Evolutionary conservation across 805 yeast species (phyloP).

Genomic region (Kazachstania taianensis): DNA sequence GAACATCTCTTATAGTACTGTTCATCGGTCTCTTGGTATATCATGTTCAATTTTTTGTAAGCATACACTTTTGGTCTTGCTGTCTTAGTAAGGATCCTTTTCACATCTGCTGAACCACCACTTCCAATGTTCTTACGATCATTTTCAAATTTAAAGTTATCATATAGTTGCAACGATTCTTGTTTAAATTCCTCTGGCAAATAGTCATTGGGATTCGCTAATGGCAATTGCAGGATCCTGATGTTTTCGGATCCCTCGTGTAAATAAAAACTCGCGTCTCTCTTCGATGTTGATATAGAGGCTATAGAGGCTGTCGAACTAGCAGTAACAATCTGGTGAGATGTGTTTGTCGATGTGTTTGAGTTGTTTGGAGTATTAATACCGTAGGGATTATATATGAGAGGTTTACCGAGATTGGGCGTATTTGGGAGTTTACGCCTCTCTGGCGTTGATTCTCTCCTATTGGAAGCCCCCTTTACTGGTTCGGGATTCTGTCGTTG

Average conservation of each 20-base stretch:
- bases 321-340: neutral
- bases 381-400: conserved; percentile 62
- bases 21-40: conserved; percentile 51
- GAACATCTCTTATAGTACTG: conserved; percentile 56
- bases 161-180: conserved; percentile 38
- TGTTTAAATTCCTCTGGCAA: conserved; percentile 48
- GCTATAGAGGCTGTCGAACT: conserved; percentile 3
- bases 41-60: conserved; percentile 51
- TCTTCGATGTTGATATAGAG: too few relatives aligned
- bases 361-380: conserved; percentile 8
- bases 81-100: conserved; percentile 31
- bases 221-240: conserved; percentile 48
- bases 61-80: conserved; percentile 36
- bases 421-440: too few relatives aligned
- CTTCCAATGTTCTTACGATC: conserved; percentile 47
- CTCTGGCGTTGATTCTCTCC: too few relatives aligned
- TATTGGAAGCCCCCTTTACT: too few relatives aligned
- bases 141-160: conserved; percentile 41
- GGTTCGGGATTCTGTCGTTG: too few relatives aligned
- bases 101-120: conserved; percentile 65
- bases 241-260: conserved; percentile 30
- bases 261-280: conserved; percentile 24
- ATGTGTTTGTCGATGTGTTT: neutral
- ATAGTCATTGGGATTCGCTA: conserved; percentile 54
- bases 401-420: conserved; percentile 27